phyloP scores from a whole-genome alignment of 2,329 filamentous ascomycete species.

The Cladosporium sp. region DNA sequence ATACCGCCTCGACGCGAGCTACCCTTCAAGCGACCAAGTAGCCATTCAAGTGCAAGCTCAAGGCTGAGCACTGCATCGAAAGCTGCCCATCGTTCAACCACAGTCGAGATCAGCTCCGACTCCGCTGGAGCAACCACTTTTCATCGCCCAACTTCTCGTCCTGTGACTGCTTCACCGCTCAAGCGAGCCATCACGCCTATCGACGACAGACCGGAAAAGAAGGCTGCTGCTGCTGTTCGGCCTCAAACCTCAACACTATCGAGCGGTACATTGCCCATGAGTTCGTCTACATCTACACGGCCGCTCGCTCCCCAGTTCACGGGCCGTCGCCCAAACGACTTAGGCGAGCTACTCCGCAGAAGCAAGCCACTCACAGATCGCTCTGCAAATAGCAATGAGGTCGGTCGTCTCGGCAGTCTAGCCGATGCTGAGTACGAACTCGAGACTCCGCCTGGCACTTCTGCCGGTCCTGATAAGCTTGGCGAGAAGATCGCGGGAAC shows the following conservation, averaged over 20 bases:
- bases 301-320: neutral
- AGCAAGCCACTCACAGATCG: constrained; percentile 13
- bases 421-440: constrained; percentile 26
- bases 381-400: constrained; percentile 11
- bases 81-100: neutral
- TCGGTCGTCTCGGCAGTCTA: constrained; percentile 21
- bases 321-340: constrained; percentile 10
- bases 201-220: constrained; percentile 4
- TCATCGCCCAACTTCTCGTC: neutral
- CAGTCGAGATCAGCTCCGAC: neutral
- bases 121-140: neutral
- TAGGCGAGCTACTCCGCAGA: constrained; percentile 18
- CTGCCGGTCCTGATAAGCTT: constrained; percentile 12
- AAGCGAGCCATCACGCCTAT: constrained; percentile 13
- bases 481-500: too few species aligned
- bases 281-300: neutral
- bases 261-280: neutral
- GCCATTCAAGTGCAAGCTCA: constrained; percentile 22
- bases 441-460: constrained; percentile 17
- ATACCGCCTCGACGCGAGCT: constrained; percentile 17
- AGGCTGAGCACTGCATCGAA: constrained; percentile 20
- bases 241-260: neutral
- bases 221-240: neutral
- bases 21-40: constrained; percentile 33
- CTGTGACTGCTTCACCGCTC: constrained; percentile 15